Evolutionary conservation across 1,284 basidiomycete genomes (phyloP), one percentile per base, ranked within the genome.

Genomic region (Cryptococcus sp.): DNA sequence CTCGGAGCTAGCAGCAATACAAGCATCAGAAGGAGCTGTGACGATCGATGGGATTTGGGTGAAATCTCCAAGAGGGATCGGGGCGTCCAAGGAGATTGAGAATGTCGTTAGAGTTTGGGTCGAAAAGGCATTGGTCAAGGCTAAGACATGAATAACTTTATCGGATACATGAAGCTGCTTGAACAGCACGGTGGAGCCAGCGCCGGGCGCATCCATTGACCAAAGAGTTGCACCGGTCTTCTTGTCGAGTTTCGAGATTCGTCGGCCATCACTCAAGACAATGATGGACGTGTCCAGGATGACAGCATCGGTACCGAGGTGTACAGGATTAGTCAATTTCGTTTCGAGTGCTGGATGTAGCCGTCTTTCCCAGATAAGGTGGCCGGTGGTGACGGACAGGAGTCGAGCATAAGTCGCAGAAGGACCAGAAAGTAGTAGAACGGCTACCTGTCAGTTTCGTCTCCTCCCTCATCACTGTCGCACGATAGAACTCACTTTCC

Each of bases 391-490:
- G 7, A 79, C 75, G 44, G 90, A 83, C 63, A 89, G 85, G 11
- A 83, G 72, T 19, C 90, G 83, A n/a, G 88, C 77, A 0, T 78
- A 85, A 7, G 85, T 78, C 2, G 84, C 87, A 3, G 84, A 83
- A 2, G 83, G 78, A 11, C 89, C 90, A 25, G 90, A 92, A 23
- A 94, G 76, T 7, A 85, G 76, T 21, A 85, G 81, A 22, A 91
- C 75, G 43, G 77, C 88, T 90, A 45, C 1, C 10, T 46, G 43
- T 49, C 32, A 54, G 39, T n/a, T 11, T 21, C 9, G 25, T 46
- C 16, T 28, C 32, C 32, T 9, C 32, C 16, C 32, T 16, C 9
- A 34, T 9, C 32, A n/a, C n/a, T 21, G 39, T 41, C 23, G n/a
- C 21, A 22, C 22, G 10, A 25, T 14, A 28, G 3, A 16, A 64